These are phyloP conservation scores for Paspalum notatum DNA, from an alignment of 176 grass and related monocot species.

Conservation along the genomic window DNA sequence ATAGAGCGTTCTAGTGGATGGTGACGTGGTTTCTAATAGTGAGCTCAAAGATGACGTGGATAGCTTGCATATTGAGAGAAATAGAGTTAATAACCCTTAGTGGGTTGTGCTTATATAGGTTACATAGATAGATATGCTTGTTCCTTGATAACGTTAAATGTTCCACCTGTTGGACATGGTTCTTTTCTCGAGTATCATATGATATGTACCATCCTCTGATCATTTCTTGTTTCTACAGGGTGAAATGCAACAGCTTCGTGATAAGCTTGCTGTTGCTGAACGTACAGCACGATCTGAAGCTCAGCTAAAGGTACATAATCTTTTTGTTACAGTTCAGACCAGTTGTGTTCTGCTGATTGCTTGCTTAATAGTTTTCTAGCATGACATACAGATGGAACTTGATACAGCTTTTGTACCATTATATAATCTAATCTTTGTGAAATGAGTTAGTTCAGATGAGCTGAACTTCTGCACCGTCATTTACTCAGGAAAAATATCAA, in stretches of 20 bases:
- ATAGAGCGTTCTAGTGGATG: too few relatives aligned
- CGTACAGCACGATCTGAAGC: constrained; percentile 90
- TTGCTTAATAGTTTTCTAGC: not conserved
- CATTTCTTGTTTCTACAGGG: constrained; percentile 58
- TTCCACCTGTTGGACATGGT: constrained; percentile 9
- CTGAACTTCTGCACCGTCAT: constrained; percentile 28
- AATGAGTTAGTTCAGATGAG: constrained; percentile 18
- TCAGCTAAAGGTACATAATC: constrained; percentile 76
- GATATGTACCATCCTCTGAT: not conserved
- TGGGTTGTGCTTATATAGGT: too few relatives aligned
- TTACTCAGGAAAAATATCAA: constrained; percentile 86
- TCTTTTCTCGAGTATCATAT: not conserved
- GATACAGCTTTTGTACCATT: constrained; percentile 14
- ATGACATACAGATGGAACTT: constrained; percentile 8
- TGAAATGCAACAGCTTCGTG: constrained; percentile 92
- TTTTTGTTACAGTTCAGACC: constrained; percentile 15
- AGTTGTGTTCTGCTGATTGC: not conserved
- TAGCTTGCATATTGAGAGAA: too few relatives aligned
- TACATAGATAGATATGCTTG: constrained; percentile 3
- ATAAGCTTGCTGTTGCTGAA: constrained; percentile 91
- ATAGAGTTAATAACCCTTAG: too few relatives aligned
- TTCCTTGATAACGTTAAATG: not conserved
- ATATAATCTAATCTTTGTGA: constrained; percentile 22
- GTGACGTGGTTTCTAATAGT: too few relatives aligned
- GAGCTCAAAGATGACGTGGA: too few relatives aligned